Base-by-base conservation (phyloP, 2,329 filamentous ascomycete species). In the Acrocalymma vagum region DNA sequence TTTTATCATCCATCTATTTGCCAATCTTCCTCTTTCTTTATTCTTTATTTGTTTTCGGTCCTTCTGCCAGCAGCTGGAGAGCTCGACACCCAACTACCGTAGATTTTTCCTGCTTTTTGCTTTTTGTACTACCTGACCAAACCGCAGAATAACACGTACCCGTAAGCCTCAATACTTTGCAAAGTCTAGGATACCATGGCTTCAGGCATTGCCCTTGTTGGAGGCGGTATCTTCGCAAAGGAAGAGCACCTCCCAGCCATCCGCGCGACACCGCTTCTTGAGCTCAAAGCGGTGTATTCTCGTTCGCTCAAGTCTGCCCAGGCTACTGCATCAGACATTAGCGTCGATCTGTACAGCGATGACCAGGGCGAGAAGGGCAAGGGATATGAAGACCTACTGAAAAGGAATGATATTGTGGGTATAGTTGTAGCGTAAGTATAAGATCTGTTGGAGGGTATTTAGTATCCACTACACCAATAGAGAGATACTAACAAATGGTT, bases 221-320 rank as follows among this genome's bases (percentile, higher is more conserved):
- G 83, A 24, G 79, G 80, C 47, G 83, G 83, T 56, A 81, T 86
- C 55, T 85, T 85, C 54, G 80, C 79, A 52, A 78, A 77, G 55
- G 77, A 79, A 59, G 71, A 82, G 48, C 82, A 84, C 53, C 70
- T 84, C 48, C 85, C 85, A 9, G 85, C 85, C 29, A 78, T 88
- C 36, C 71, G 80, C 51, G 75, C 78, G 18, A 75, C 70, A 60
- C 43, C 70, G 80, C 28, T 45, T 24, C 69, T 87, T 9, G 65
- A 69, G 9, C 76, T 89, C 51, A 86, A 83, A 68, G 83, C 84
- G 15, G 74, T 87, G 51, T 89, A 85, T 69, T 87, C 84, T 3
- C 81, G 85, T 36, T 82, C 81, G 9, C 74, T 81, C 34, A 67
- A 73, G 13, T 83, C 83, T 1, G 84, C 83, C n/a, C 60, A 78